phyloP scores from a whole-genome alignment of 2,329 filamentous ascomycete genomes.

The Bipolaris oryzae region DNA sequence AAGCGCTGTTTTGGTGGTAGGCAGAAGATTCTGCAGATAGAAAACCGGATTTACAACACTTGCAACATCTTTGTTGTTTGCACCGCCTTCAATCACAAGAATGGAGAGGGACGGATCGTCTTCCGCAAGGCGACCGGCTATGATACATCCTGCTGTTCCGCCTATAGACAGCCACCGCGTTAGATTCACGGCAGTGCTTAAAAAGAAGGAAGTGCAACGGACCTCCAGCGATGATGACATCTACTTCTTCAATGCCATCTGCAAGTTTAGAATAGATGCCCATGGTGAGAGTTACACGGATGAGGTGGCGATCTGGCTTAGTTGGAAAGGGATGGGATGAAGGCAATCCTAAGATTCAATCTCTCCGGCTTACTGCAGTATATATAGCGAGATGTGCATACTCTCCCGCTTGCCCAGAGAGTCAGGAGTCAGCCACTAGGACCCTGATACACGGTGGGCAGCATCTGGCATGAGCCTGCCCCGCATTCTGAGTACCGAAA shows the following conservation, averaged over 20 bases:
- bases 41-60: constrained; percentile 60
- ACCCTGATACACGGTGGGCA: neutral
- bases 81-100: constrained; percentile 61
- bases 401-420: neutral
- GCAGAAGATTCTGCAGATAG: constrained; percentile 56
- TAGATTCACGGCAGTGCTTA: neutral
- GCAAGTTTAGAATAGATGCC: constrained; percentile 46
- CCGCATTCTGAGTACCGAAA: constrained; percentile 2
- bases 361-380: neutral
- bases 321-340: neutral
- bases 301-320: neutral
- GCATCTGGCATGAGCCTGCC: neutral
- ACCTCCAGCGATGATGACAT: constrained; percentile 60
- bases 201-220: constrained; percentile 4
- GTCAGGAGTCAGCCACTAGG: neutral
- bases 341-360: neutral
- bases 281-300: constrained; percentile 16
- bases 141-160: constrained; percentile 53
- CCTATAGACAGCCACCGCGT: constrained; percentile 10
- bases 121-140: constrained; percentile 53
- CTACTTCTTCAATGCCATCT: constrained; percentile 53
- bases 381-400: constrained; percentile 2
- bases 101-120: constrained; percentile 34
- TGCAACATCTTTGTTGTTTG: constrained; percentile 59
- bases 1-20: constrained; percentile 56